phyloP scores from a whole-genome alignment of 2,329 filamentous ascomycete genomes.

The Phoma herbarum region DNA sequence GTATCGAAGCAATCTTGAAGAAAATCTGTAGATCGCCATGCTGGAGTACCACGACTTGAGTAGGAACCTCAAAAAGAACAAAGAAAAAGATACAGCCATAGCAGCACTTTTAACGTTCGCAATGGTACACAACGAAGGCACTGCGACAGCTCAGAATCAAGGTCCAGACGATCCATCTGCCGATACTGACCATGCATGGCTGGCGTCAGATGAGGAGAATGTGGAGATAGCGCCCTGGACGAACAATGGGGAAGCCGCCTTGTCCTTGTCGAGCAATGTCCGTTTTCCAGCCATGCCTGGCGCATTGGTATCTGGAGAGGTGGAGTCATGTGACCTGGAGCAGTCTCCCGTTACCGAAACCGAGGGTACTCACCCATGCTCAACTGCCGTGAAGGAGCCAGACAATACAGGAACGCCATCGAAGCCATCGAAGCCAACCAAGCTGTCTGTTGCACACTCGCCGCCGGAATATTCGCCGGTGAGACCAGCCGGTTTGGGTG shows the following conservation, averaged over 20 bases:
- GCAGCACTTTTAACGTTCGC: neutral
- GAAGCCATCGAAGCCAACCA: conserved; percentile 1
- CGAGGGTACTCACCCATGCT: conserved; percentile 3
- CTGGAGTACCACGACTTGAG: neutral
- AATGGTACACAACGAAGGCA: neutral
- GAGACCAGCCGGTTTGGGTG: neutral
- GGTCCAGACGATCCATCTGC: neutral
- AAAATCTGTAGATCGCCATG: neutral
- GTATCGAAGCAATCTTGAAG: neutral
- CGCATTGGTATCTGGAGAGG: neutral
- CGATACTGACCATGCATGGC: neutral
- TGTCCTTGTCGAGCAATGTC: neutral
- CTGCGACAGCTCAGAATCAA: neutral
- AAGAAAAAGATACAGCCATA: neutral
- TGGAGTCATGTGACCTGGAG: neutral
- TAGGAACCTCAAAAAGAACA: neutral
- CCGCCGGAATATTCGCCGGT: neutral
- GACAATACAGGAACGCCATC: neutral
- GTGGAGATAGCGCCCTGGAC: neutral
- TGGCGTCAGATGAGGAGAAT: neutral
- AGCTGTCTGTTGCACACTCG: neutral
- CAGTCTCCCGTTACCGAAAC: conserved; percentile 6
- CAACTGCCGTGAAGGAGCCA: conserved; percentile 10
- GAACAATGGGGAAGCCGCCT: neutral
- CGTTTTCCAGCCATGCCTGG: neutral